Percentiles rank a stretch among this genome's conserved stretches.
phyloP scores from a whole-genome alignment of 768 basidiomycete genomes.

The Kwoniella mangroviensis region DNA sequence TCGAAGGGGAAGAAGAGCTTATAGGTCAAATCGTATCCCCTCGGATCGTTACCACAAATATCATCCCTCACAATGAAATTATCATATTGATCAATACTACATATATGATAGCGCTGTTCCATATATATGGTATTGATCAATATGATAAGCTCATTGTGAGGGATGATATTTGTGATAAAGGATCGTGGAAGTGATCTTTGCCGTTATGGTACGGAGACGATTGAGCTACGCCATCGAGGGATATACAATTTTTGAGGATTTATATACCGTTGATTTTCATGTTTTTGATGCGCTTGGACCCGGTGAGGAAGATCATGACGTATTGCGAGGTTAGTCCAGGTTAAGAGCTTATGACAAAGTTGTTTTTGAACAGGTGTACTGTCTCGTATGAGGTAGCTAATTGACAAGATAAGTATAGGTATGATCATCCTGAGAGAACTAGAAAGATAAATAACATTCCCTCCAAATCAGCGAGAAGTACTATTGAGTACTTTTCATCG shows the following conservation, averaged over 20 bases:
- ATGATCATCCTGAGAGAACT: too few species aligned
- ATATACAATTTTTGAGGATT: not conserved
- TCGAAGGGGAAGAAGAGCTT: not conserved
- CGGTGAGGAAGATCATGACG: not conserved
- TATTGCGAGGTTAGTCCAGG: too few species aligned
- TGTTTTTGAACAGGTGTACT: too few species aligned
- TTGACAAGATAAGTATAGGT: too few species aligned
- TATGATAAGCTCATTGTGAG: not conserved
- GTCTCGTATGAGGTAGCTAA: too few species aligned
- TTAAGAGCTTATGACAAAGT: too few species aligned
- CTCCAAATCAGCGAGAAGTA: too few species aligned
- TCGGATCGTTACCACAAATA: not conserved
- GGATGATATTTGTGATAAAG: not conserved
- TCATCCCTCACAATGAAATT: not conserved
- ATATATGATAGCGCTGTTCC: not conserved
- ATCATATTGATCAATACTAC: not conserved
- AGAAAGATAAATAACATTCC: too few species aligned
- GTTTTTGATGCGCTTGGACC: not conserved
- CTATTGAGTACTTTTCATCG: not conserved
- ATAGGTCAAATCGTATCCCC: not conserved
- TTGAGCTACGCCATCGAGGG: constrained; percentile 2
- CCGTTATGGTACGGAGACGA: constrained; percentile 11
- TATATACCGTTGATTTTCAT: not conserved
- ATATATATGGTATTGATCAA: not conserved
- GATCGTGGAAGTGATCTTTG: not conserved